phyloP scores from a whole-genome alignment of 2,329 filamentous ascomycete genomes.

The Trichoderma sp. region DNA sequence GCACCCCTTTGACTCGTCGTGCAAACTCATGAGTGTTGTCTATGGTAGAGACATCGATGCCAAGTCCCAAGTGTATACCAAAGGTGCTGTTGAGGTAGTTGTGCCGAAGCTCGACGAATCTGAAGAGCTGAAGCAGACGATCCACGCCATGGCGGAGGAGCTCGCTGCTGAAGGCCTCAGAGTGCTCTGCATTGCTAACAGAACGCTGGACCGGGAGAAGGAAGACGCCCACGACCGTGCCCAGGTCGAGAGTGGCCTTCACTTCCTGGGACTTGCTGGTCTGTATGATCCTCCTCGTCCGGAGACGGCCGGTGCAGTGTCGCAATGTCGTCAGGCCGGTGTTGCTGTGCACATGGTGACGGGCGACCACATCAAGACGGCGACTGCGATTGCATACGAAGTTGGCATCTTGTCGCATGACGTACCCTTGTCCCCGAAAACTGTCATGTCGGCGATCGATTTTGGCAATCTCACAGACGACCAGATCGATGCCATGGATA shows the following conservation, averaged over 20 bases:
- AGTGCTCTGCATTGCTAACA: slow-evolving; percentile 64
- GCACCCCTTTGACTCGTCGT: slow-evolving; percentile 69
- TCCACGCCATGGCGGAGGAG: slow-evolving; percentile 51
- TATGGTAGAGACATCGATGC: slow-evolving; percentile 44
- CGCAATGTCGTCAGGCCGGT: slow-evolving; percentile 58
- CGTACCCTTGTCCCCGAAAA: slow-evolving; percentile 38
- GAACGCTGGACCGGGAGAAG: slow-evolving; percentile 38
- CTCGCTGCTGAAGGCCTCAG: slow-evolving; percentile 64
- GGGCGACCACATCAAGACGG: slow-evolving; percentile 67
- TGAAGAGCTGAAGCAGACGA: slow-evolving; percentile 45
- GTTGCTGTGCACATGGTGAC: slow-evolving; percentile 69
- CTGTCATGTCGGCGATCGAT: slow-evolving; percentile 60
- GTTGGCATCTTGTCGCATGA: slow-evolving; percentile 56
- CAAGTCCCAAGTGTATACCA: slow-evolving; percentile 50
- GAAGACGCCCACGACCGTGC: slow-evolving; percentile 48
- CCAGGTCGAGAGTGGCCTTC: slow-evolving; percentile 55
- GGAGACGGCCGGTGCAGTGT: slow-evolving; percentile 62
- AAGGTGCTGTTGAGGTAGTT: slow-evolving; percentile 58
- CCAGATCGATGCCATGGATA: slow-evolving; percentile 60
- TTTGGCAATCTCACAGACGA: slow-evolving; percentile 62
- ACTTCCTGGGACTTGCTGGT: slow-evolving; percentile 68
- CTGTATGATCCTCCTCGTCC: slow-evolving; percentile 70
- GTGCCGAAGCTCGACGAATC: slow-evolving; percentile 50
- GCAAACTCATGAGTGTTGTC: slow-evolving; percentile 74
- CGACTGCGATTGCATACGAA: slow-evolving; percentile 62